Evolutionary conservation across 2,329 filamentous ascomycete genomes (phyloP).

Genomic region (Fusarium nisikadoi): DNA sequence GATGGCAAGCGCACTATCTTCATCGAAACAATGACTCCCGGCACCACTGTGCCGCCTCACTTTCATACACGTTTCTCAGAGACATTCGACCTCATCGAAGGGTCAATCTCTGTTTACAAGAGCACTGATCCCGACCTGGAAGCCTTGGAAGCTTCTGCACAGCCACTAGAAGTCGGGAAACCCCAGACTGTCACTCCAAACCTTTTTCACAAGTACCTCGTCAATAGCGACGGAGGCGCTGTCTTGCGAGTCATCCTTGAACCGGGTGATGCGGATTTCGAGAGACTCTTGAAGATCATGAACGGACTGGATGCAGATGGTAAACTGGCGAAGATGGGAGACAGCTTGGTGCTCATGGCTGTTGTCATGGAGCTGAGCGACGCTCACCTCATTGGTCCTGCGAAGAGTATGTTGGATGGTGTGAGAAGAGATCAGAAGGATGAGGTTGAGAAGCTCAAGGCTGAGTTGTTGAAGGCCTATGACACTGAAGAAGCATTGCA

Average conservation of each 20-base stretch:
- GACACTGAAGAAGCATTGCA: neutral
- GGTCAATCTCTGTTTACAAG: neutral
- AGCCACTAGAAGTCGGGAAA: neutral
- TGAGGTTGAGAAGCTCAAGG: neutral
- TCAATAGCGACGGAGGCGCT: neutral
- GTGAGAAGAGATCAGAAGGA: neutral
- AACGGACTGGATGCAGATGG: neutral
- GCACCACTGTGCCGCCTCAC: neutral
- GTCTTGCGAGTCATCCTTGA: neutral
- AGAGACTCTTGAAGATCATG: slow-evolving; percentile 1
- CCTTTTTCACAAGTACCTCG: neutral
- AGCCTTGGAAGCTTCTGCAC: neutral
- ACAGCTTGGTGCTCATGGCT: slow-evolving; percentile 4
- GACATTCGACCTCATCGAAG: neutral
- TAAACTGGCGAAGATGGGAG: neutral
- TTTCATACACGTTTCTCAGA: slow-evolving; percentile 1
- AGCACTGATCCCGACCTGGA: neutral
- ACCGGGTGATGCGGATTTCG: neutral
- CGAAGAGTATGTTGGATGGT: neutral
- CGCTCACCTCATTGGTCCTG: neutral
- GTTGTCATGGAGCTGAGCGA: slow-evolving; percentile 7
- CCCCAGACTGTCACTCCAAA: neutral
- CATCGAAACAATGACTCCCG: slow-evolving; percentile 8
- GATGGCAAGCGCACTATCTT: slow-evolving; percentile 5
- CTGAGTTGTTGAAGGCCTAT: neutral